These are phyloP conservation scores for Xylaria sp. DNA, from an alignment of 2,329 filamentous ascomycete species.

Conservation along the genomic window DNA sequence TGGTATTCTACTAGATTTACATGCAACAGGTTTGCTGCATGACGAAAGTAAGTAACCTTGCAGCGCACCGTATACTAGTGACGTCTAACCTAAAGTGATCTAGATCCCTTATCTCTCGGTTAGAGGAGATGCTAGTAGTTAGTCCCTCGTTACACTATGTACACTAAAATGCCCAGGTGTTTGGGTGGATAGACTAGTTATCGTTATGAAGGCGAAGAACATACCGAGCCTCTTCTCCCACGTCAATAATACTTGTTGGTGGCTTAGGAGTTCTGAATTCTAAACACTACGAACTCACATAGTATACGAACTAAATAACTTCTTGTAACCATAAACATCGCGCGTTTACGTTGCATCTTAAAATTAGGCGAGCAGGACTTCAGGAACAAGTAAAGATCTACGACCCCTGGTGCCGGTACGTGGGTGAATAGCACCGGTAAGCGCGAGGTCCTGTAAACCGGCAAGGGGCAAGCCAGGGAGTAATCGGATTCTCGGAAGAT, in stretches of 20 bases:
- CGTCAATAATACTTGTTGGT: neutral
- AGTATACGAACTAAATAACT: neutral
- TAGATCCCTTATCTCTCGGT: neutral
- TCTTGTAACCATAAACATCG: neutral
- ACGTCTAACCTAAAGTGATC: neutral
- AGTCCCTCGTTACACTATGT: neutral
- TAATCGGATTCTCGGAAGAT: neutral
- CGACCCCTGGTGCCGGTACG: neutral
- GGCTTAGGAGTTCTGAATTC: neutral
- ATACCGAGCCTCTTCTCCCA: neutral
- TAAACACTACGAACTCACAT: neutral
- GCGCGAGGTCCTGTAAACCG: neutral
- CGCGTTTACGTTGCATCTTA: neutral
- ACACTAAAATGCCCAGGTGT: neutral
- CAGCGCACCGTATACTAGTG: constrained; percentile 9
- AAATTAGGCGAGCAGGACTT: neutral
- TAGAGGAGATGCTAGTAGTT: neutral
- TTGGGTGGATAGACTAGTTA: neutral
- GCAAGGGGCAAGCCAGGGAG: neutral
- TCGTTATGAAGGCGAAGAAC: neutral
- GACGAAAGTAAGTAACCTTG: constrained; percentile 12
- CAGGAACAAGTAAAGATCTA: constrained; percentile 1
- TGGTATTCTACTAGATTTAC: neutral
- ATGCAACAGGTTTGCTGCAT: neutral
- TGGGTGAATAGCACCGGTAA: neutral